Evolutionary conservation across 345 rosid species (phyloP).

Genomic region (Aethionema arabicum): DNA sequence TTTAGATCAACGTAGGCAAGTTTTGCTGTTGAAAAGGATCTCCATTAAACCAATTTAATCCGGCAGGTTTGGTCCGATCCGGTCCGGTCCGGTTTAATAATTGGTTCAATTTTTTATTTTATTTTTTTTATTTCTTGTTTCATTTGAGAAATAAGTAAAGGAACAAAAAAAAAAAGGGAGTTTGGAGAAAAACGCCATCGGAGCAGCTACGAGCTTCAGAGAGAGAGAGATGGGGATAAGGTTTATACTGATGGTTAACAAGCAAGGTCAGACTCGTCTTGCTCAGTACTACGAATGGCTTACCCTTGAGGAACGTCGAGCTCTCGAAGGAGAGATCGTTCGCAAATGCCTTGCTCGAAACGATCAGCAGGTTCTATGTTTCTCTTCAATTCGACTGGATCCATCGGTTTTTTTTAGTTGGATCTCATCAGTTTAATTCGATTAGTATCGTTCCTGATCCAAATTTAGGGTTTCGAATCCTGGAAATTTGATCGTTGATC

Average conservation of each 20-base stretch:
- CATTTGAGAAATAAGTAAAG: not conserved
- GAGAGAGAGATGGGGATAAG: constrained; percentile 72
- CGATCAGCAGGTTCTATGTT: constrained; percentile 72
- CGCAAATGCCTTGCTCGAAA: constrained; percentile 98
- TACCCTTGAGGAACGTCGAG: constrained; percentile 94
- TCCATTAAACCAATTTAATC: no score
- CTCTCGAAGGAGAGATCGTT: constrained; percentile 98
- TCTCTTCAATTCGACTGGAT: constrained; percentile 4
- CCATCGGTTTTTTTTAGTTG: constrained; percentile 6
- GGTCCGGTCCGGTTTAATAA: no score
- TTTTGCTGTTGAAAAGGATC: no score
- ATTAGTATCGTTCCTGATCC: not conserved
- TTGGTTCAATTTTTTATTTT: no score
- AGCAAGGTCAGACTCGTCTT: constrained; percentile 97
- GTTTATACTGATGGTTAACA: constrained; percentile 97
- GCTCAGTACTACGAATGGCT: constrained; percentile 99
- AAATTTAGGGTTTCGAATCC: constrained; percentile 6
- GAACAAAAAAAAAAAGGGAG: constrained; percentile 21
- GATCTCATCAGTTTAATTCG: constrained; percentile 23
- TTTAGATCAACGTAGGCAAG: no score
- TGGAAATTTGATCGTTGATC: constrained; percentile 13
- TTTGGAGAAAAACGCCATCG: not conserved
- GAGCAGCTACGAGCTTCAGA: not conserved
- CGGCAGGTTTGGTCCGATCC: no score
- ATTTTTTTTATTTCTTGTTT: no score